phyloP scores from a whole-genome alignment of 2,329 filamentous ascomycete species.

The Pyrenochaeta sp. region DNA sequence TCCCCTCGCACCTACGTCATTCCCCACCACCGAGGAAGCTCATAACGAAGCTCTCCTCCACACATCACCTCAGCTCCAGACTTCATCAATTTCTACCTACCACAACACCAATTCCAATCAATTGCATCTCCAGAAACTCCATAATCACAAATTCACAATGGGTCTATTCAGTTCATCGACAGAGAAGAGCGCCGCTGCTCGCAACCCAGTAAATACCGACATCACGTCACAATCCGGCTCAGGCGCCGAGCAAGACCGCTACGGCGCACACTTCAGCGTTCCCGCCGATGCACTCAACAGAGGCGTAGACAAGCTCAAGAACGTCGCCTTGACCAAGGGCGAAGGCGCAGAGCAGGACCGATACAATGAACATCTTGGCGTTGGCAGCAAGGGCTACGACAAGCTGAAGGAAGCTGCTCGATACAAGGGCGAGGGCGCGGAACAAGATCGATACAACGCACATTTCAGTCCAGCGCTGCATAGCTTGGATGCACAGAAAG shows the following conservation, averaged over 20 bases:
- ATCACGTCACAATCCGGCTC: slow-evolving; percentile 36
- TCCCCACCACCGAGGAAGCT: not conserved
- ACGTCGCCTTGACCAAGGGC: slow-evolving; percentile 21
- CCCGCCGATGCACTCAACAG: slow-evolving; percentile 29
- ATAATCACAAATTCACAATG: slow-evolving; percentile 24
- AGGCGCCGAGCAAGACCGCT: slow-evolving; percentile 45
- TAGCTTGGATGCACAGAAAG: slow-evolving; percentile 33
- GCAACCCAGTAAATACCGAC: slow-evolving; percentile 33
- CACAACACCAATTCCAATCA: not conserved
- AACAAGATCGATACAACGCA: slow-evolving; percentile 43
- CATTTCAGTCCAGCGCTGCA: slow-evolving; percentile 37
- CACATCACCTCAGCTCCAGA: not conserved
- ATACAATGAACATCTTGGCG: slow-evolving; percentile 28
- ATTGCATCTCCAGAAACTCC: not conserved
- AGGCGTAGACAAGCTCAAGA: slow-evolving; percentile 29
- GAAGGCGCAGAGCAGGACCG: slow-evolving; percentile 37
- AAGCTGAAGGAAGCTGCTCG: slow-evolving; percentile 30
- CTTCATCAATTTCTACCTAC: not conserved
- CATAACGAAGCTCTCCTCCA: not conserved
- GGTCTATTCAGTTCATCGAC: slow-evolving; percentile 35
- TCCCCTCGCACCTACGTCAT: slow-evolving; percentile 2
- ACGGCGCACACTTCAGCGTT: slow-evolving; percentile 37
- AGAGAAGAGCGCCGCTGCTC: slow-evolving; percentile 27
- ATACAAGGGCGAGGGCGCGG: slow-evolving; percentile 37
- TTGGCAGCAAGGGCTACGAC: slow-evolving; percentile 23